Conservation (phyloP, 164 flowering plant species). For the Vitis cinerea region DNA sequence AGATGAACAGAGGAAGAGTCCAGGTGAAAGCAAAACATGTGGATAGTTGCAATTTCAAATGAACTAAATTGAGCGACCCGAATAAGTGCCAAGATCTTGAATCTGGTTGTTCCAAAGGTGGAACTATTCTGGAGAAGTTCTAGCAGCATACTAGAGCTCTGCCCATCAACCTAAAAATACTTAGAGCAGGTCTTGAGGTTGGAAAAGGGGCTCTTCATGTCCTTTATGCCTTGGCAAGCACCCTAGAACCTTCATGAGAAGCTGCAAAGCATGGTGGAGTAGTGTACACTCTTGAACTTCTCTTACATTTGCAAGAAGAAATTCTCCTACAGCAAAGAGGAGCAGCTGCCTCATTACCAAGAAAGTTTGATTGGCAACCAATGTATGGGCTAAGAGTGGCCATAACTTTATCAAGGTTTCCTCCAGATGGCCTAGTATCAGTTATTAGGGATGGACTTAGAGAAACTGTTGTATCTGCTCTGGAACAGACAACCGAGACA, state of each 20-base stretch:
- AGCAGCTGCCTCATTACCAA: slow-evolving; percentile 90
- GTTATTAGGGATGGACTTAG: slow-evolving; percentile 95
- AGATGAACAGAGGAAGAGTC: too few species aligned
- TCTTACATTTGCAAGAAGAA: slow-evolving; percentile 87
- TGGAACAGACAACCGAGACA: slow-evolving; percentile 95
- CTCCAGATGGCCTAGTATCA: slow-evolving; percentile 97
- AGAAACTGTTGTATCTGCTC: slow-evolving; percentile 83
- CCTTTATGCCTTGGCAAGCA: slow-evolving; percentile 97
- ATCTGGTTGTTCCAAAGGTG: too few species aligned
- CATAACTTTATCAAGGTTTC: slow-evolving; percentile 89
- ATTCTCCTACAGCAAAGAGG: slow-evolving; percentile 93
- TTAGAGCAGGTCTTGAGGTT: too few species aligned
- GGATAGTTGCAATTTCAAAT: too few species aligned
- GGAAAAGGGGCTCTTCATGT: slow-evolving; percentile 63
- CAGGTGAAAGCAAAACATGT: too few species aligned
- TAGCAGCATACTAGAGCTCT: too few species aligned
- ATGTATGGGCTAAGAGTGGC: slow-evolving; percentile 99
- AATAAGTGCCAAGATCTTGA: too few species aligned
- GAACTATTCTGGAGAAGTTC: too few species aligned
- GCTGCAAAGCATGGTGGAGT: slow-evolving; percentile 99
- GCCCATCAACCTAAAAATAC: too few species aligned
- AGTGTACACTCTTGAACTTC: slow-evolving; percentile 93
- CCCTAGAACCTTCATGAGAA: slow-evolving; percentile 97
- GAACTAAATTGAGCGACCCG: too few species aligned
- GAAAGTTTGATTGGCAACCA: slow-evolving; percentile 91